phyloP scores from a whole-genome alignment of 306 rosid species.

The Ammopiptanthus mongolicus region DNA sequence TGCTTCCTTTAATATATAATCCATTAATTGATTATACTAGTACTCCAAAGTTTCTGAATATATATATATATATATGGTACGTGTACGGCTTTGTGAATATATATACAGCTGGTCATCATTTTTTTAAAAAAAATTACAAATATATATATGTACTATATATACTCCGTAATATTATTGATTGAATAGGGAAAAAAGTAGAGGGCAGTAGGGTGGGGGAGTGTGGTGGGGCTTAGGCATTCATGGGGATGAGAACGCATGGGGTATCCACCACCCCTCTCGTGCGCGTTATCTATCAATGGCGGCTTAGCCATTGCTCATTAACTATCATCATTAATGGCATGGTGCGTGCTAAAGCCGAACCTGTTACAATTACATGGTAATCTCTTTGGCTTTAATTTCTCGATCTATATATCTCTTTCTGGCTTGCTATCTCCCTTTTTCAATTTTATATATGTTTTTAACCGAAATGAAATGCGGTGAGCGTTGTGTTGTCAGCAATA shows the following conservation, averaged over 20 bases:
- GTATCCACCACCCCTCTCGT: conserved; percentile 62
- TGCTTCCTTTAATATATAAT: conserved; percentile 22
- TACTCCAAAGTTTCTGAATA: conserved; percentile 11
- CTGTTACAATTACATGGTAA: neutral
- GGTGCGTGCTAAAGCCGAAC: conserved; percentile 29
- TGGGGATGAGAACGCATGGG: conserved; percentile 40
- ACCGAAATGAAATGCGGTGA: conserved; percentile 23
- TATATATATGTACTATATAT: neutral
- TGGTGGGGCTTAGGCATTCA: conserved; percentile 35
- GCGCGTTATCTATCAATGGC: conserved; percentile 65
- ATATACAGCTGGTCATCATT: neutral
- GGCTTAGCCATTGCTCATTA: conserved; percentile 39
- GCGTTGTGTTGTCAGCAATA: conserved; percentile 41
- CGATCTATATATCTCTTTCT: neutral
- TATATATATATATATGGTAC: neutral
- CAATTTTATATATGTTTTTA: neutral
- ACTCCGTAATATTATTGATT: neutral
- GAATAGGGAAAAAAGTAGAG: neutral
- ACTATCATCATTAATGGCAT: conserved; percentile 47
- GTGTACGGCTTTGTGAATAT: neutral
- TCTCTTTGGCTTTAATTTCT: neutral
- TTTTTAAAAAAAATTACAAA: neutral
- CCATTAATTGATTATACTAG: conserved; percentile 22
- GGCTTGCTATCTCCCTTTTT: neutral
- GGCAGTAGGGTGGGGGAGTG: neutral